phyloP scores from a whole-genome alignment of 495 filamentous ascomycete species.

The Aspergillus asperescens region DNA sequence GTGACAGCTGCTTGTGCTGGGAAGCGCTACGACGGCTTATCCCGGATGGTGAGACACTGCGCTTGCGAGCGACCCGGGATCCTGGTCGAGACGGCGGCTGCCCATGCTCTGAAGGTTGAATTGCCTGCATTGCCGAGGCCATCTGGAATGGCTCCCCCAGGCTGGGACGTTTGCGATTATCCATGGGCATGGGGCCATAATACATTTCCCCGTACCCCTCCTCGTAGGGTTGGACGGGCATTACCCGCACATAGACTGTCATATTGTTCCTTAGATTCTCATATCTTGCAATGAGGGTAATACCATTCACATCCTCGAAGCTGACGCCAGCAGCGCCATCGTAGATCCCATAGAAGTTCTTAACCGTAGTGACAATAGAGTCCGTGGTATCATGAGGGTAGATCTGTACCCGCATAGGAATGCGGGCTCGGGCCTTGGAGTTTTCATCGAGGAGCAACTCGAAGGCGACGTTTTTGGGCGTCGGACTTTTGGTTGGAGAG shows the following conservation, averaged over 20 bases:
- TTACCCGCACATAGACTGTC: conserved; percentile 83
- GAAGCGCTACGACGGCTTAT: conserved; percentile 76
- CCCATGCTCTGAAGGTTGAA: conserved; percentile 47
- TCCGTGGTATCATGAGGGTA: conserved; percentile 91
- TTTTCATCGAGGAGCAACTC: conserved; percentile 72
- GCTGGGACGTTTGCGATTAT: conserved; percentile 44
- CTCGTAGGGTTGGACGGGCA: conserved; percentile 51
- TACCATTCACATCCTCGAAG: conserved; percentile 84
- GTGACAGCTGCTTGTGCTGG: conserved; percentile 64
- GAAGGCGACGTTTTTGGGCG: conserved; percentile 79
- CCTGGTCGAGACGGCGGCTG: conserved; percentile 59
- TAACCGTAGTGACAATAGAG: conserved; percentile 92
- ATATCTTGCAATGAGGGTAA: conserved; percentile 86
- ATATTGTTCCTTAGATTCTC: conserved; percentile 89
- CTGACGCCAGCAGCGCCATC: conserved; percentile 68
- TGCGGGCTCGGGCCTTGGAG: conserved; percentile 66
- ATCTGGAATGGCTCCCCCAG: conserved; percentile 54
- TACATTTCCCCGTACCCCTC: conserved; percentile 35
- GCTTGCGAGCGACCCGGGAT: conserved; percentile 63
- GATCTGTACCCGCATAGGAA: conserved; percentile 89
- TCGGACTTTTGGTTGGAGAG: conserved; percentile 45
- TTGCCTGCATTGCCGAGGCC: conserved; percentile 44
- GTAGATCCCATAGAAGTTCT: conserved; percentile 95
- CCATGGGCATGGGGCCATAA: conserved; percentile 36
- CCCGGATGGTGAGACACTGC: conserved; percentile 78